phyloP scores from a whole-genome alignment of 768 basidiomycete species.

The Rubroboletus satanas region DNA sequence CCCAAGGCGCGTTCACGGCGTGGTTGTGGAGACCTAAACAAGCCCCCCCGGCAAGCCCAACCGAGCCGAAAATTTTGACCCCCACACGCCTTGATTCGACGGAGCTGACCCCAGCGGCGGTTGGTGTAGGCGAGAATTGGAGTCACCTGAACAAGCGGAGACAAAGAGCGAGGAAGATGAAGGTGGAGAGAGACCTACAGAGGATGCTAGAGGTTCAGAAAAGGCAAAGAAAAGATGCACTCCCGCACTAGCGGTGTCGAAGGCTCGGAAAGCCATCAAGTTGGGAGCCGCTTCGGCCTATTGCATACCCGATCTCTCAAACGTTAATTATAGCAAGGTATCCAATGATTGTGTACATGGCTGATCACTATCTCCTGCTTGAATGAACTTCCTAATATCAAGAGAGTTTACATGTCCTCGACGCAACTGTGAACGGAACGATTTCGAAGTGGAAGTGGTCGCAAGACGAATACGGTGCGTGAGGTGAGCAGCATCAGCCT shows the following conservation, averaged over 20 bases:
- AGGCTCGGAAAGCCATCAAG: not conserved
- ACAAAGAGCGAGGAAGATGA: constrained; percentile 42
- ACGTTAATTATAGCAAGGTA: not conserved
- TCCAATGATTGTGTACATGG: not conserved
- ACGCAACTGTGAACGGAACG: not conserved
- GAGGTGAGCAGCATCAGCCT: not conserved
- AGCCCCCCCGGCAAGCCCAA: not conserved
- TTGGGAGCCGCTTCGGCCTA: not conserved
- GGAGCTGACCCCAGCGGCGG: constrained; percentile 24
- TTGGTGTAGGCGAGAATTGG: constrained; percentile 41
- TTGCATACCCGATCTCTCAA: not conserved
- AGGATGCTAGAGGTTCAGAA: constrained; percentile 36
- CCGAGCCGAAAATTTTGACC: not conserved
- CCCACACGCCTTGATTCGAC: not conserved
- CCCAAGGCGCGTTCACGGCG: constrained; percentile 29
- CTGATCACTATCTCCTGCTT: not conserved
- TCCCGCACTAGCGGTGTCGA: not conserved
- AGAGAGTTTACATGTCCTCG: not conserved
- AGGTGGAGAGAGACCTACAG: constrained; percentile 42
- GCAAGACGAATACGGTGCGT: not conserved
- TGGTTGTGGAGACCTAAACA: constrained; percentile 40
- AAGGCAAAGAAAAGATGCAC: constrained; percentile 12
- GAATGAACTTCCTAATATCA: not conserved
- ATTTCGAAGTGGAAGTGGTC: not conserved
- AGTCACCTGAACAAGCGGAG: constrained; percentile 56